A percentile compares a stretch with the other conserved stretches of the same genome.
These are phyloP conservation scores for Aspergillus bombycis DNA, from an alignment of 2,329 filamentous ascomycete genomes.

Conservation along the genomic window DNA sequence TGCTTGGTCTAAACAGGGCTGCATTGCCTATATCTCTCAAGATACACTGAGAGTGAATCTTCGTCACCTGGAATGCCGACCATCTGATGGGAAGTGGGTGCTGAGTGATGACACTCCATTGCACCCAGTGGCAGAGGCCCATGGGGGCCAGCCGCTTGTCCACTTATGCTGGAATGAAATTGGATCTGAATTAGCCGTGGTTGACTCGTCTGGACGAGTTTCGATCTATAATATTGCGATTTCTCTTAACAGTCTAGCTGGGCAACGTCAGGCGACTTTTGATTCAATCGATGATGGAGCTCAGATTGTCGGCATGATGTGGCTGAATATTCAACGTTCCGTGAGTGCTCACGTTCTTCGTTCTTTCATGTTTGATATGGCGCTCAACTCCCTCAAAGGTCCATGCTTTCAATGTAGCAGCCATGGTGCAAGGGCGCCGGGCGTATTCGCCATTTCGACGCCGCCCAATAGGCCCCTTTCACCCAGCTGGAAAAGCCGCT, in stretches of 20 bases:
- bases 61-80: slow-evolving; percentile 70
- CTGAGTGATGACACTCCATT: slow-evolving; percentile 72
- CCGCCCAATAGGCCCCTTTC: slow-evolving; percentile 70
- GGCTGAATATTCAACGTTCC: slow-evolving; percentile 68
- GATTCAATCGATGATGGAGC: slow-evolving; percentile 75
- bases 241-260: slow-evolving; percentile 71
- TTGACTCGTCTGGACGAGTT: slow-evolving; percentile 78
- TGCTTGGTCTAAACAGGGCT: slow-evolving; percentile 85
- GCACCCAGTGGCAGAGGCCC: slow-evolving; percentile 62
- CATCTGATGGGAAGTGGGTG: slow-evolving; percentile 72
- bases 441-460: slow-evolving; percentile 69
- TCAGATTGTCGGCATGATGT: slow-evolving; percentile 80
- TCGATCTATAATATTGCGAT: slow-evolving; percentile 72
- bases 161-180: slow-evolving; percentile 82
- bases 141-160: slow-evolving; percentile 68
- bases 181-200: slow-evolving; percentile 77
- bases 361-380: slow-evolving; percentile 23
- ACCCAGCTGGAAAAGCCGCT: slow-evolving; percentile 69
- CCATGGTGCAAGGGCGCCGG: slow-evolving; percentile 67
- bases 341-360: slow-evolving; percentile 25
- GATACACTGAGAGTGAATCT: slow-evolving; percentile 73
- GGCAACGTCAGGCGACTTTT: slow-evolving; percentile 64
- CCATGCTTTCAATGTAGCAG: slow-evolving; percentile 59
- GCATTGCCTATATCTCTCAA: slow-evolving; percentile 76
- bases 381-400: slow-evolving; percentile 32